These are phyloP conservation scores for Talaromyces sp. DNA, from an alignment of 2,329 filamentous ascomycete species.

Conservation along the genomic window DNA sequence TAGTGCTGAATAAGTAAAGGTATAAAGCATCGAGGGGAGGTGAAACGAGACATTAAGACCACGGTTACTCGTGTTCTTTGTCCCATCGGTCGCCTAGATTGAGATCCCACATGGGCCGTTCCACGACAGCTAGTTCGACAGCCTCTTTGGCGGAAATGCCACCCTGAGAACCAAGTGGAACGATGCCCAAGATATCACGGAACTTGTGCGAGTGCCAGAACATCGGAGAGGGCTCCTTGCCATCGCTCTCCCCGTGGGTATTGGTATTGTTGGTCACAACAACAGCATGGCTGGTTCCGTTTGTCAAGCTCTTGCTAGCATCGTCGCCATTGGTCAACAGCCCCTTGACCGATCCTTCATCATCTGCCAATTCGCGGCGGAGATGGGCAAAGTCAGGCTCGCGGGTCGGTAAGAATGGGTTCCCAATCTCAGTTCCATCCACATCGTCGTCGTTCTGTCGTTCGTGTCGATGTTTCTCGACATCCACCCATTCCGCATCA, in stretches of 20 bases:
- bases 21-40: not conserved
- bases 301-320: not conserved
- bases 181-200: slow-evolving; percentile 78
- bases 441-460: slow-evolving; percentile 20
- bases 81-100: slow-evolving; percentile 69
- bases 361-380: slow-evolving; percentile 16
- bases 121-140: slow-evolving; percentile 77
- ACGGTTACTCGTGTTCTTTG: slow-evolving; percentile 46
- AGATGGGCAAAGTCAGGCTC: slow-evolving; percentile 29
- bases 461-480: slow-evolving; percentile 24
- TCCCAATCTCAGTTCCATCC: slow-evolving; percentile 23
- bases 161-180: slow-evolving; percentile 46
- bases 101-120: slow-evolving; percentile 78
- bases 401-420: slow-evolving; percentile 22
- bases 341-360: slow-evolving; percentile 10
- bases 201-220: slow-evolving; percentile 88
- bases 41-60: not conserved
- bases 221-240: not conserved
- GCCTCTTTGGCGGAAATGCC: slow-evolving; percentile 17
- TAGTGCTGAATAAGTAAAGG: not conserved
- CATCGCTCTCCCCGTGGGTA: not conserved
- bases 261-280: not conserved
- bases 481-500: slow-evolving; percentile 28
- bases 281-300: not conserved
- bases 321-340: not conserved